Conservation (phyloP, 768 basidiomycete genomes). For the Mycena galopus region DNA sequence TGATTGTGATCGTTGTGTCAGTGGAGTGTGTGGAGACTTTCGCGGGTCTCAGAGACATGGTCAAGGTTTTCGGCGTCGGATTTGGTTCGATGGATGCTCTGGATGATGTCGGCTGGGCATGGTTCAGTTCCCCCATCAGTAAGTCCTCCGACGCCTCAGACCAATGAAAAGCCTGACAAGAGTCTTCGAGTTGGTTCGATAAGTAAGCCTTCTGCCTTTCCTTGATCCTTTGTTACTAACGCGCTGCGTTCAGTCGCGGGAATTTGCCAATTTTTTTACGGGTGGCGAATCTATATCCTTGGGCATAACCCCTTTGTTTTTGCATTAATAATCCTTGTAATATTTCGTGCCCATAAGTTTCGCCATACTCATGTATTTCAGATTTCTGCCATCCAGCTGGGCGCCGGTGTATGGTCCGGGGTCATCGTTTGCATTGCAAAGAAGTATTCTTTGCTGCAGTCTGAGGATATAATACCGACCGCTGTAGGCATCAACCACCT, state of each 20-base stretch:
- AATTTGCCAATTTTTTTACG: slow-evolving; percentile 22
- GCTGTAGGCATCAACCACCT: too few species aligned
- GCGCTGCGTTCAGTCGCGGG: not conserved
- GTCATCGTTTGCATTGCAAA: slow-evolving; percentile 3
- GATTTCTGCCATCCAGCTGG: slow-evolving; percentile 6
- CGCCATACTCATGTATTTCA: not conserved
- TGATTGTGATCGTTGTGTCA: slow-evolving; percentile 13
- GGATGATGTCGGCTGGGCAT: not conserved
- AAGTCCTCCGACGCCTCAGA: not conserved
- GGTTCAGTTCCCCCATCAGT: not conserved
- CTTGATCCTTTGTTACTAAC: not conserved
- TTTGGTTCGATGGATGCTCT: not conserved
- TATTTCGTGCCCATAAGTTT: not conserved
- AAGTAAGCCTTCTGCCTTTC: not conserved
- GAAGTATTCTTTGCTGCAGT: slow-evolving; percentile 20
- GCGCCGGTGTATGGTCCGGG: slow-evolving; percentile 18
- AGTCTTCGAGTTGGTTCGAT: slow-evolving; percentile 10
- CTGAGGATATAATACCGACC: not conserved
- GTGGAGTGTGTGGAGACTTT: slow-evolving; percentile 25
- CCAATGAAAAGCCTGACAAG: not conserved
- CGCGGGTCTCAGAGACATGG: not conserved
- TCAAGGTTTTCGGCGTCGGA: slow-evolving; percentile 12
- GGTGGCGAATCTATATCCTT: slow-evolving; percentile 16
- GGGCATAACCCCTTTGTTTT: not conserved
- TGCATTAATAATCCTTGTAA: slow-evolving; percentile 7